A percentile compares a stretch with the other conserved stretches of the same genome.
These are phyloP conservation scores for Saturnispora diversa DNA, from an alignment of 805 yeast species.

Conservation along the genomic window DNA sequence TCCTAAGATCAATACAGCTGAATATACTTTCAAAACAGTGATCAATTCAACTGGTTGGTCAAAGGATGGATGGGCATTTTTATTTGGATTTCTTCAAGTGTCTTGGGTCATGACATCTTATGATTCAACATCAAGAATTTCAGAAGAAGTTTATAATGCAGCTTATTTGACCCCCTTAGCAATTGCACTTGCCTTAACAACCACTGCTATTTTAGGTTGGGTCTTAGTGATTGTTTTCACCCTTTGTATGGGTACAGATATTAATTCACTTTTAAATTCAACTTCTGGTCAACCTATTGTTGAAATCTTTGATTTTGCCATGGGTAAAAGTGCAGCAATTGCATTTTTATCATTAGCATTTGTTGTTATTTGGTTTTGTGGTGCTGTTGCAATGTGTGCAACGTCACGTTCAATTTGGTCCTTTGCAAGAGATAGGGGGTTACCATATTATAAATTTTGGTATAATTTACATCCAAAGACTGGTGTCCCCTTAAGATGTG, in stretches of 20 bases:
- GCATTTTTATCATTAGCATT: conserved; percentile 43
- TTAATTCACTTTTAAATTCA: conserved; percentile 28
- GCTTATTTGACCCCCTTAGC: conserved; percentile 51
- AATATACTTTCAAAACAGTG: conserved; percentile 41
- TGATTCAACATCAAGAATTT: conserved; percentile 48
- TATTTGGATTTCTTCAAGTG: conserved; percentile 49
- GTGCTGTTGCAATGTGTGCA: conserved; percentile 43
- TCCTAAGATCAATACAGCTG: conserved; percentile 36
- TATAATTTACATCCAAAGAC: conserved; percentile 33
- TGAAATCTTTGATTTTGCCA: conserved; percentile 41
- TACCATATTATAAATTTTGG: conserved; percentile 40
- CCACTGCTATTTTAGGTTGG: conserved; percentile 45
- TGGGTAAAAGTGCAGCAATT: conserved; percentile 47
- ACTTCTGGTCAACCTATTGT: conserved; percentile 45
- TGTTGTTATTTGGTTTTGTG: conserved; percentile 45
- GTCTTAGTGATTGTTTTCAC: conserved; percentile 39
- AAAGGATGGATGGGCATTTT: conserved; percentile 46
- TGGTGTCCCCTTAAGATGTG: conserved; percentile 37
- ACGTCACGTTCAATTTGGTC: conserved; percentile 48
- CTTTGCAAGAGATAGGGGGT: conserved; percentile 48
- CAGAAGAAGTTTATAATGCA: conserved; percentile 49
- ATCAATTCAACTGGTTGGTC: conserved; percentile 45
- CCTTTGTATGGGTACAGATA: conserved; percentile 37
- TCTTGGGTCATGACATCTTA: conserved; percentile 55
- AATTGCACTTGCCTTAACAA: conserved; percentile 43